phyloP scores from a whole-genome alignment of 164 flowering plant genomes.

The Liquidambar formosana region DNA sequence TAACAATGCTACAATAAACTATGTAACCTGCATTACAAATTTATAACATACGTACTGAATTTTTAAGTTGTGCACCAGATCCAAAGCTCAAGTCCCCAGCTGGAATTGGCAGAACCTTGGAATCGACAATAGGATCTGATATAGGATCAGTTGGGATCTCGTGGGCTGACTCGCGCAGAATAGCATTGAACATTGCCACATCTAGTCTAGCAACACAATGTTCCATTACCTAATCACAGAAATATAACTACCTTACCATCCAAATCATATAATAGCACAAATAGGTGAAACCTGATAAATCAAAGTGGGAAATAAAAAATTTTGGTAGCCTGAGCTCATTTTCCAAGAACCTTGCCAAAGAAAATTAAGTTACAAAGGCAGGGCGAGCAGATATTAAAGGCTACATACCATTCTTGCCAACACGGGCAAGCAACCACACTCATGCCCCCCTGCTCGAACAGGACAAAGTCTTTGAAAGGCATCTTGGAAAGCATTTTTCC shows the following conservation, averaged over 20 bases:
- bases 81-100: conserved; percentile 98
- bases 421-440: conserved; percentile 94
- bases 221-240: conserved; percentile 76
- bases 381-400: not conserved
- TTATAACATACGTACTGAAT: conserved; percentile 64
- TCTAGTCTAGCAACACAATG: conserved; percentile 89
- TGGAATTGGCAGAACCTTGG: conserved; percentile 94
- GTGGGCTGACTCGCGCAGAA: conserved; percentile 88
- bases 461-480: conserved; percentile 92
- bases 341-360: not conserved
- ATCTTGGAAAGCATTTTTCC: conserved; percentile 89
- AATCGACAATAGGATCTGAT: conserved; percentile 93
- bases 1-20: not conserved
- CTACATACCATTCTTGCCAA: conserved; percentile 77
- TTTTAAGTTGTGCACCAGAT: conserved; percentile 97
- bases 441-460: conserved; percentile 86
- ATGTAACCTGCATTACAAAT: not conserved
- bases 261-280: not conserved
- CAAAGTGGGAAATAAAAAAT: not conserved
- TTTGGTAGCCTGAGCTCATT: not conserved
- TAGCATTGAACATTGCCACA: conserved; percentile 99
- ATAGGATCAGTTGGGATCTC: conserved; percentile 99
- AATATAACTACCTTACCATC: not conserved
- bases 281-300: not conserved
- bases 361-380: not conserved